A percentile compares a stretch with the other conserved stretches of the same genome.
phyloP scores from a whole-genome alignment of 2,329 filamentous ascomycete species.

The Canariomyces notabilis region DNA sequence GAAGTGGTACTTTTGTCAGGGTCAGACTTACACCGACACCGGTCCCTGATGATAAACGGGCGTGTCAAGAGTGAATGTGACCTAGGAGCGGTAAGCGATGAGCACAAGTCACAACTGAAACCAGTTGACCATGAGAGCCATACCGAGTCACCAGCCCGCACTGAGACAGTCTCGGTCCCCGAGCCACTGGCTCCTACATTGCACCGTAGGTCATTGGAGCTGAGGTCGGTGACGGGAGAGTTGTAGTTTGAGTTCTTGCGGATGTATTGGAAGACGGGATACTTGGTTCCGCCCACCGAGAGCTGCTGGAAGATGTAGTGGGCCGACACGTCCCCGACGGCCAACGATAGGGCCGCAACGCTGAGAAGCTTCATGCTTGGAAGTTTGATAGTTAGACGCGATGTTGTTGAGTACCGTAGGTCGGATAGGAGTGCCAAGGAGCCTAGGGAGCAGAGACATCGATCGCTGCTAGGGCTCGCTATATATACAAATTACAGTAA shows the following conservation, averaged over 20 bases:
- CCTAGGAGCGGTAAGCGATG: no score
- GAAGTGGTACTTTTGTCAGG: neutral
- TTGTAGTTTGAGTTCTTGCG: constrained; percentile 46
- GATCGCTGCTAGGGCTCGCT: neutral
- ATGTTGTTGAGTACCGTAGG: no score
- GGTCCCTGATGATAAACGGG: constrained; percentile 40
- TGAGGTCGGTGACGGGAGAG: constrained; percentile 40
- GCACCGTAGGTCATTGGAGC: constrained; percentile 38
- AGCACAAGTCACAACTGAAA: no score
- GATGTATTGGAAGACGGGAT: constrained; percentile 36
- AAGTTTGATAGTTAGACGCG: neutral
- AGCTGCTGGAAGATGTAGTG: constrained; percentile 42
- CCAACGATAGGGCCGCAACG: constrained; percentile 27
- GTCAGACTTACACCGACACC: constrained; percentile 4
- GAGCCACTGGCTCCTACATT: constrained; percentile 34
- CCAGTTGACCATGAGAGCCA: no score
- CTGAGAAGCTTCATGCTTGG: constrained; percentile 23
- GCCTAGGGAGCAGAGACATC: no score
- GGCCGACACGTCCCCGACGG: constrained; percentile 32
- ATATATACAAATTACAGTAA: neutral
- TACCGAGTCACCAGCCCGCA: constrained; percentile 34
- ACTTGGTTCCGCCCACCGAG: constrained; percentile 29
- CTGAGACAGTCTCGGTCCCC: constrained; percentile 32
- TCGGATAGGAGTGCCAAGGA: no score
- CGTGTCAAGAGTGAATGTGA: constrained; percentile 38